These are phyloP conservation scores for Diaporthe capsici DNA, from an alignment of 2,329 filamentous ascomycete species.

Conservation along the genomic window DNA sequence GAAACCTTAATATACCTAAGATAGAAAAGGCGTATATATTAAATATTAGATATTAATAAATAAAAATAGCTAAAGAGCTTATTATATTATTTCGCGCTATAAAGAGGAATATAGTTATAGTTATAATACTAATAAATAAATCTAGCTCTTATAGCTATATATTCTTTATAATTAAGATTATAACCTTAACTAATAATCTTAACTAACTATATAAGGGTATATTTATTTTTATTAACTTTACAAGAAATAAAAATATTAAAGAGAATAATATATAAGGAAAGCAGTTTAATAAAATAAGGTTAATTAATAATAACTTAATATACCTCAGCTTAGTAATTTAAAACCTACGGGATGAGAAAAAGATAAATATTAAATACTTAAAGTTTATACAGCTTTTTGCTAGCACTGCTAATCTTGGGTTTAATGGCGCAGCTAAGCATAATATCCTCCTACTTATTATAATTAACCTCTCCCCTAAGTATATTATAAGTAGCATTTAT, in stretches of 20 bases:
- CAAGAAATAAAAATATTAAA: background rate
- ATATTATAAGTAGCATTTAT: background rate
- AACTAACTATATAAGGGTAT: background rate
- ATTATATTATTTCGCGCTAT: background rate
- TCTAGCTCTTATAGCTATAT: background rate
- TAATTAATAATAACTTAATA: background rate
- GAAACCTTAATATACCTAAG: background rate
- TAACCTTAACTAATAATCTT: background rate
- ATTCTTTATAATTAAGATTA: background rate
- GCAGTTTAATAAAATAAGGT: background rate
- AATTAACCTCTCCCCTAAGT: background rate
- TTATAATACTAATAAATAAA: background rate
- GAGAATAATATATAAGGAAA: background rate
- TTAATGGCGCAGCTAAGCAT: accelerated
- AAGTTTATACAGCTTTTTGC: background rate
- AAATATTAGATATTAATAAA: background rate
- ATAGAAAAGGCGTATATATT: background rate
- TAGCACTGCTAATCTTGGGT: background rate
- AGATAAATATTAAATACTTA: background rate
- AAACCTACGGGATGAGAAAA: background rate
- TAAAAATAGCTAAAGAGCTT: background rate
- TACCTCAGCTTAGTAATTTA: background rate
- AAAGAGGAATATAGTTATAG: background rate
- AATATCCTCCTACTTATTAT: background rate
- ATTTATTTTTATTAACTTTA: background rate